Evolutionary conservation across 352 stramenopile genomes (phyloP), one percentile per base, ranked within the genome.

Genomic region (Globisporangium perplexum): DNA sequence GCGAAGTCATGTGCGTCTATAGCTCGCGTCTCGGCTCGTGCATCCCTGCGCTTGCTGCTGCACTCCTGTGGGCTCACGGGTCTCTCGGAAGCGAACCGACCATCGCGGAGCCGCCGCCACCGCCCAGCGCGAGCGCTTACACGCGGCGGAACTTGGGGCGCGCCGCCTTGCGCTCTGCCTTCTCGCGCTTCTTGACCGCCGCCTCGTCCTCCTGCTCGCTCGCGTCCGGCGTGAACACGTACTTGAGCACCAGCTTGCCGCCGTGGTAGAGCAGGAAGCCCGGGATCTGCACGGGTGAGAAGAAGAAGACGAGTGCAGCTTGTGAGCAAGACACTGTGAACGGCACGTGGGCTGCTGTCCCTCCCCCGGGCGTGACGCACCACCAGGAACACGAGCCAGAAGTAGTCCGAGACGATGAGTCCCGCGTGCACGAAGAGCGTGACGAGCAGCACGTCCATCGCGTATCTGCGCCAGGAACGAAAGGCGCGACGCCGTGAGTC

Each of bases 361-460:
- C n/a, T n/a, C n/a, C n/a, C n/a, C 8, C 28, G 4, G 10, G 30
- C 30, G 30, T 35, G n/a, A 68, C 70, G 47, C 74, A 88, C 74
- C 36, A 77, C 73, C 42, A 95, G 69, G 63, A 84, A 92, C 26
- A 84, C 54, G 56, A 90, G 74, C 85, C 85, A 95, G 54, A 93
- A 95, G 76, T 93, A 95, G 67, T 86, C 82, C 18, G 83, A 92
- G 51, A 93, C 60, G 51, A 91, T 52, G 23, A 89, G 66, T 17
- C 85, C 85, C 0, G 70, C 63, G 46, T 95, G 82, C 54, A 91
- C 83, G 45, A 88, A 77, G 26, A 95, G 68, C 50, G 81, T 92
- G 50, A 95, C 55, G 56, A 93, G 64, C 46, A 95, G 57, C 44
- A 95, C 72, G 60, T 95, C 85, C 79, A 95, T 93, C 15, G 80